Base-by-base conservation (phyloP, 306 rosid genomes). In the Cucurbita pepo region DNA sequence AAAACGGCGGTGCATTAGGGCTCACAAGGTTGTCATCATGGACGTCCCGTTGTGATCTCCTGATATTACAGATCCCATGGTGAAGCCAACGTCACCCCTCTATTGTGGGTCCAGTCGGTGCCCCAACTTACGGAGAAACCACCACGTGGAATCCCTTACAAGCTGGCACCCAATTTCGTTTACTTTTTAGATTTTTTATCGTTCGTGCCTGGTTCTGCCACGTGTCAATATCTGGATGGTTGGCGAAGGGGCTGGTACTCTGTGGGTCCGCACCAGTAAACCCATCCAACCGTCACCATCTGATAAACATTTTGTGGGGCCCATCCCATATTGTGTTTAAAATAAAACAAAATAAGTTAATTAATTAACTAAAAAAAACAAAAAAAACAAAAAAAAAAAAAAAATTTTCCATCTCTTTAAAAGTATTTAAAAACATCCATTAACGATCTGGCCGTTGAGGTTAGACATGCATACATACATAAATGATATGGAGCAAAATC, bases 201-300 rank as follows among this genome's bases (percentile, higher is more conserved):
- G 15, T 34, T 12, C 38, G 3, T 11, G 57, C 66, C 71, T 38
- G 34, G 43, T 50, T 0, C 0, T 0, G 56, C 78, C 86, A 86
- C 87, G 85, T 88, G 91, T 82, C 81, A 1, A 10, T 5, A 55
- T 62, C 72, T 72, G 13, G 63, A 69, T 79, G 87, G 85, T 73
- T 81, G 75, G 56, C 41, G 51, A 12, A 79, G 67, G 69, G 15
- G 57, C 48, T 59, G 37, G 41, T 41, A 58, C 12, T 7, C 30
- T 56, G 51, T 45, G 51, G 69, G 67, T 14, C 69, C 69, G 18
- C 44, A 63, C 30, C 7, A 9, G 2, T 16, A 36, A 36, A 0
- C 19, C 14, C 16, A 5, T 8, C 14, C 51, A 40, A 65, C 6
- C 21, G 70, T 65, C 55, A 19, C 71, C 55, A 18, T 65, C 55